phyloP scores from a whole-genome alignment of 1,284 basidiomycete genomes.

The Apiotrichum porosum region DNA sequence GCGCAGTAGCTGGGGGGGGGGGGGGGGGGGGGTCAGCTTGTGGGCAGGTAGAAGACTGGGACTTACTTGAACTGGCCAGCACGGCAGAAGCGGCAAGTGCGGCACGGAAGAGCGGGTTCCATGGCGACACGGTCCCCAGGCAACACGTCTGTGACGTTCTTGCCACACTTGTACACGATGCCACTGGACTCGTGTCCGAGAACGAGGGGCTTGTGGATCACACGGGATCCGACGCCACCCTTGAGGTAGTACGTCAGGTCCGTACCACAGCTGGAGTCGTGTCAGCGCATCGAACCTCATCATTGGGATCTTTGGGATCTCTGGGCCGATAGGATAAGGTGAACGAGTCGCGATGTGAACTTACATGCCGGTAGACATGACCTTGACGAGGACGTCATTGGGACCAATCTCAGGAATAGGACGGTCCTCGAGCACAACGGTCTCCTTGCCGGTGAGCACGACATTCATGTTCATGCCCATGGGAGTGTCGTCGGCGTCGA shows the following conservation, averaged over 20 bases:
- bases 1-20: constrained; percentile 10
- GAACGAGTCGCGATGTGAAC: too few relatives aligned
- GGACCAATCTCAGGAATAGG: constrained; percentile 11
- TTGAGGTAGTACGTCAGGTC: constrained; percentile 25
- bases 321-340: not conserved
- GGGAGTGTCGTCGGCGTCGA: constrained; percentile 3
- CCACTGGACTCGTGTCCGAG: constrained; percentile 47
- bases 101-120: constrained; percentile 46
- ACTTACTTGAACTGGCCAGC: constrained; percentile 15
- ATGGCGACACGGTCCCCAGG: constrained; percentile 46
- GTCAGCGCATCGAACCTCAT: constrained; percentile 8
- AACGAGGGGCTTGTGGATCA: constrained; percentile 35
- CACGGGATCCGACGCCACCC: constrained; percentile 39
- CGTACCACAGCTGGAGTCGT: constrained; percentile 10
- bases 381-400: constrained; percentile 22
- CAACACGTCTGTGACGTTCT: constrained; percentile 19
- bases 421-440: constrained; percentile 17
- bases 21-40: not conserved
- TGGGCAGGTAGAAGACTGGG: not conserved
- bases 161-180: constrained; percentile 29
- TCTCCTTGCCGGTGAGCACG: constrained; percentile 12
- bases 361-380: constrained; percentile 26
- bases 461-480: constrained; percentile 8
- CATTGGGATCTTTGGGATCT: not conserved
- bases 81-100: constrained; percentile 39